Percentiles rank a stretch among this genome's conserved stretches.
These are phyloP conservation scores for Friedmanniomyces simplex DNA, from an alignment of 495 filamentous ascomycete species.

Conservation along the genomic window DNA sequence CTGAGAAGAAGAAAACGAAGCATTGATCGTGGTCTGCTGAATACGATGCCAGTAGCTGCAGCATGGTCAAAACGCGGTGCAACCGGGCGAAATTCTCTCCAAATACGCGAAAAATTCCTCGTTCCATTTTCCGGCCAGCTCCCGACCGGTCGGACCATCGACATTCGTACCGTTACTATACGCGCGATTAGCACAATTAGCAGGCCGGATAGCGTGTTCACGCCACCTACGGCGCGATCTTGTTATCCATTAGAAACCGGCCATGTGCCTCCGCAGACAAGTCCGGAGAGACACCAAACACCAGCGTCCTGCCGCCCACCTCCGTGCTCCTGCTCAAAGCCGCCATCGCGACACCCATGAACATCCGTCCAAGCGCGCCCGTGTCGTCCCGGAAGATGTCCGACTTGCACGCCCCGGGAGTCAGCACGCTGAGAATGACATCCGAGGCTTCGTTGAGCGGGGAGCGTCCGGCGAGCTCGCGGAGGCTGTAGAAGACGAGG, in stretches of 20 bases:
- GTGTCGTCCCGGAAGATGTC: slow-evolving; percentile 7
- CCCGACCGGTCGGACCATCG: slow-evolving; percentile 10
- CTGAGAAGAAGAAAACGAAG: slow-evolving; percentile 15
- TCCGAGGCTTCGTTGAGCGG: background rate
- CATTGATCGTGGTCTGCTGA: background rate
- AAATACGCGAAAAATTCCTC: slow-evolving; percentile 15
- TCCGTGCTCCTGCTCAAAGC: slow-evolving; percentile 12
- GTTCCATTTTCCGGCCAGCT: slow-evolving; percentile 13
- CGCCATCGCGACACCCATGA: background rate
- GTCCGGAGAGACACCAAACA: slow-evolving; percentile 15
- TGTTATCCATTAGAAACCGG: slow-evolving; percentile 15
- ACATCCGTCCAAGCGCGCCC: background rate
- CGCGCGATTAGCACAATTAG: background rate
- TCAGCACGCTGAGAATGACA: slow-evolving; percentile 45
- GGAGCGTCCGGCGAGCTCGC: background rate
- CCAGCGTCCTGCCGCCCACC: slow-evolving; percentile 13
- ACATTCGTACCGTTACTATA: background rate
- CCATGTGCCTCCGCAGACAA: slow-evolving; percentile 17
- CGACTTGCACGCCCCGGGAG: slow-evolving; percentile 41
- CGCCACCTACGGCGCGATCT: slow-evolving; percentile 2
- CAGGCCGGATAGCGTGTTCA: no score
- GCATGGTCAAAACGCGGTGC: slow-evolving; percentile 4
- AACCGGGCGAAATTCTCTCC: slow-evolving; percentile 16
- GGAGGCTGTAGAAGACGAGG: slow-evolving; percentile 8
- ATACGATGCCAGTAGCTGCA: background rate